These are phyloP conservation scores for Papiliotrema terrestris DNA, from an alignment of 1,284 basidiomycete species.

Conservation along the genomic window DNA sequence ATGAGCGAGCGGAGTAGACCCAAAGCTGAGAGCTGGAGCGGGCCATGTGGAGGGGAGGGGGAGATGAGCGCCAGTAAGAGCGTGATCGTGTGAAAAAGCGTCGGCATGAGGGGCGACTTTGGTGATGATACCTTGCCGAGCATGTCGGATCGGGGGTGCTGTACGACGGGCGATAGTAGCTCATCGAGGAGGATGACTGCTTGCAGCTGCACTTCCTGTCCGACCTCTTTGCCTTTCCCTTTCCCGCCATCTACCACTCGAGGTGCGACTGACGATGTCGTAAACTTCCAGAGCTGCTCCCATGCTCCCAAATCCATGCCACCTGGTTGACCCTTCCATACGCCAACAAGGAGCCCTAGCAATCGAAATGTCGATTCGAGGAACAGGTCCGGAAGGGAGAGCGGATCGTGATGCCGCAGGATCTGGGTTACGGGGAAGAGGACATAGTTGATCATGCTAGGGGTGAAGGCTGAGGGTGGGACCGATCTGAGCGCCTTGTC, in stretches of 20 bases:
- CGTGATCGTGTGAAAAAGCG: conserved; percentile 78
- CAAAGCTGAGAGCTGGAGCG: conserved; percentile 64
- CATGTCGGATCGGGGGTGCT: conserved; percentile 46
- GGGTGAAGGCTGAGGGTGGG: conserved; percentile 52
- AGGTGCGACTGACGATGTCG: conserved; percentile 54
- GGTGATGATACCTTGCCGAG: conserved; percentile 52
- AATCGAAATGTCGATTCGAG: conserved; percentile 69
- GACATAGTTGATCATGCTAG: conserved; percentile 72
- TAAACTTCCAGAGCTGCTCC: conserved; percentile 81
- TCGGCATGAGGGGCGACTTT: conserved; percentile 56
- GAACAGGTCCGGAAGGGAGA: conserved; percentile 69
- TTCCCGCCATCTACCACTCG: conserved; percentile 61
- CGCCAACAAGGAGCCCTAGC: conserved; percentile 60
- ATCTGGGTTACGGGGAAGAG: conserved; percentile 82
- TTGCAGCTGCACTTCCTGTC: conserved; percentile 36
- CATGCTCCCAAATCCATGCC: conserved; percentile 56
- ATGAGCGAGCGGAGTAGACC: conserved; percentile 60
- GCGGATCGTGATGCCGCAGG: conserved; percentile 64
- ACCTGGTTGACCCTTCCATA: conserved; percentile 72
- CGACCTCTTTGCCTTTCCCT: conserved; percentile 55
- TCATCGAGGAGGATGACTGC: conserved; percentile 32
- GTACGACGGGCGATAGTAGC: conserved; percentile 21
- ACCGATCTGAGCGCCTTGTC: conserved; percentile 53
- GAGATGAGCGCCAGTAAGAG: conserved; percentile 57
- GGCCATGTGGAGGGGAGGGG: conserved; percentile 57